phyloP scores from a whole-genome alignment of 164 flowering plant species.

The Umbilicus rupestris region DNA sequence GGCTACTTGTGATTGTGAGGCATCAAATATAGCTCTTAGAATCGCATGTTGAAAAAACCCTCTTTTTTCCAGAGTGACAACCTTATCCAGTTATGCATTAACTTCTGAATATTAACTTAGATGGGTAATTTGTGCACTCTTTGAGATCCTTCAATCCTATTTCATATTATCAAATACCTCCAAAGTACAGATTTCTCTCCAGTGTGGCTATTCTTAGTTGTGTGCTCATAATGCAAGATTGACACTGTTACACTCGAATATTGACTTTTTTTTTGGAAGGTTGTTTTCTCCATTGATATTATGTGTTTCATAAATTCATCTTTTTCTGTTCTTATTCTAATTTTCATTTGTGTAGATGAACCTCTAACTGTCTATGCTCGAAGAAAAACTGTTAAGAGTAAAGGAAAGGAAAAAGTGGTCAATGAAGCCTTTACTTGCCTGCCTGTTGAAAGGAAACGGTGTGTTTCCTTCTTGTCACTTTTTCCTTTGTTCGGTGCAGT shows the following conservation, averaged over 20 bases:
- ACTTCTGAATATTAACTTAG: too few species aligned
- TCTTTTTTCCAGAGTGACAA: too few species aligned
- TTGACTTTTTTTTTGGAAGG: background rate
- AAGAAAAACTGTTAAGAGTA: background rate
- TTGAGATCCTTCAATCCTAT: too few species aligned
- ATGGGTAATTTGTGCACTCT: too few species aligned
- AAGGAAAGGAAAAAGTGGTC: slow-evolving; percentile 7
- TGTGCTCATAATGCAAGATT: background rate
- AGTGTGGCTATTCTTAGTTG: background rate
- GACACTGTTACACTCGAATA: background rate
- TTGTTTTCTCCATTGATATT: background rate
- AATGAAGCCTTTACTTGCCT: slow-evolving; percentile 6
- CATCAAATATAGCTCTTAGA: too few species aligned
- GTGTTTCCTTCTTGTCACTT: background rate
- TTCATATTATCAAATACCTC: background rate
- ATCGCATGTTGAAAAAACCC: too few species aligned
- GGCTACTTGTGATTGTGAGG: too few species aligned
- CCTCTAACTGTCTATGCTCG: slow-evolving; percentile 1
- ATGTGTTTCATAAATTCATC: background rate
- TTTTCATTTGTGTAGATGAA: background rate
- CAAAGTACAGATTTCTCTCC: background rate
- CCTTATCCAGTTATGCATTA: too few species aligned
- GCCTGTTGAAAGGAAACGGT: slow-evolving; percentile 2
- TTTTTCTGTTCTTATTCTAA: background rate
- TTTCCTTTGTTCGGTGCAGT: background rate